Conservation (phyloP, 371 early-diverging fungal genomes). For the Syncephalis fuscata region DNA sequence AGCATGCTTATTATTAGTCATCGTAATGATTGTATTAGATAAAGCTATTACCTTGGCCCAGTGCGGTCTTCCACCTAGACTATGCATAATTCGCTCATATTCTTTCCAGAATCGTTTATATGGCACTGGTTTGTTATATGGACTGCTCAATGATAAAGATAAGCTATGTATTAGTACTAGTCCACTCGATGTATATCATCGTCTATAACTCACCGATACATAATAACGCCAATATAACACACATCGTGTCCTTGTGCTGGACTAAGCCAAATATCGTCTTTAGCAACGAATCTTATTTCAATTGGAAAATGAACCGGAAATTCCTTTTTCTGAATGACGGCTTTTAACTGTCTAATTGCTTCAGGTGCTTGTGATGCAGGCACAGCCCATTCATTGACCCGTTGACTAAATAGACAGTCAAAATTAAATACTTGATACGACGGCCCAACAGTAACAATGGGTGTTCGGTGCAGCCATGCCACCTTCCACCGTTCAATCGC, state of each 20-base stretch:
- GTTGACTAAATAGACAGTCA: constrained; percentile 71
- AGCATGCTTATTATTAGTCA: not conserved
- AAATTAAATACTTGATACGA: constrained; percentile 53
- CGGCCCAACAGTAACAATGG: constrained; percentile 15
- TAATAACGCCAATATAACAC: constrained; percentile 72
- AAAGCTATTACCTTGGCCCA: constrained; percentile 55
- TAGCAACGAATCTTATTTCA: constrained; percentile 60
- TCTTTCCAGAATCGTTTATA: constrained; percentile 60
- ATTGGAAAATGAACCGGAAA: constrained; percentile 60
- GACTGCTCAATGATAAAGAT: constrained; percentile 19
- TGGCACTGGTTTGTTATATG: constrained; percentile 49
- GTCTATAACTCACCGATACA: constrained; percentile 37
- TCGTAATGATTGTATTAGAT: too few species aligned
- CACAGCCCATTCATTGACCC: constrained; percentile 78
- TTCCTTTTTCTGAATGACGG: constrained; percentile 21
- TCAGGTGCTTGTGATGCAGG: constrained; percentile 40
- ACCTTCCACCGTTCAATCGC: constrained; percentile 22
- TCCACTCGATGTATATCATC: not conserved
- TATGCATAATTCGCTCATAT: constrained; percentile 62
- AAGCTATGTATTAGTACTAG: not conserved
- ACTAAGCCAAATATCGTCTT: constrained; percentile 64
- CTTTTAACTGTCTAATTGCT: constrained; percentile 39
- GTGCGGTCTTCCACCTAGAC: constrained; percentile 57
- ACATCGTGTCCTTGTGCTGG: constrained; percentile 48
- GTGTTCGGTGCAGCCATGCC: constrained; percentile 2